Base-by-base conservation (phyloP, 2,329 filamentous ascomycete genomes). In the Aspergillus terreus region DNA sequence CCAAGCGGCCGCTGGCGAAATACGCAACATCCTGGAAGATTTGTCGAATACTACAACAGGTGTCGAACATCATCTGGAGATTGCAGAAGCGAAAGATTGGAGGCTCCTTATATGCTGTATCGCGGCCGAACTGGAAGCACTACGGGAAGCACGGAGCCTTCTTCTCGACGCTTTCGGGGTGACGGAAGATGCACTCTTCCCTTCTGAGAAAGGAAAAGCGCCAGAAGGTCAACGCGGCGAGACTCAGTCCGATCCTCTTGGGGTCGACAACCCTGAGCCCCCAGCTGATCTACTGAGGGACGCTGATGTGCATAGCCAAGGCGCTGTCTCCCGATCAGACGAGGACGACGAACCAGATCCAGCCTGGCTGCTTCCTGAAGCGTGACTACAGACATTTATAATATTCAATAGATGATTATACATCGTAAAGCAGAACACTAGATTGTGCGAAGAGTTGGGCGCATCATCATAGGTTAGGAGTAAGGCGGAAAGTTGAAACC, bases 61-160 rank as follows among this genome's bases (percentile, higher is more conserved):
- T 11, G 63, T 86, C 9, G 73, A 82, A 56, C 65, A 68, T 2
- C 76, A 80, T 50, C 61, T 82, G 47, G 70, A 76, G 12, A 58
- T 76, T 15, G 81, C 82, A 1, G 76, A 82, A 48, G 70, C 73
- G 4, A 76, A 74, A 44, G 74, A 77, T 46, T 86, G 83, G 83
- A 84, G 79, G 48, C 66, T 86, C 17, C 72, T 86, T 27, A 76
- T 84, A 23, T 83, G 79, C 51, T 82, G 82, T 48, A 81, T 86
- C 53, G 81, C 81, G 3, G 81, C 83, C 1, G 83, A 86, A 62
- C 67, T 85, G 2, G 81, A 83, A 56, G 82, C 83, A 6, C 64
- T 78, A 43, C 62, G 63, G 35, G 67, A 75, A 61, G 76, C 71
- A 12, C 64, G 63, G 52, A 54, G 48, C 9, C 59, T 74, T 53